Evolutionary conservation across 345 rosid species (phyloP).

Genomic region (Camelina neglecta): DNA sequence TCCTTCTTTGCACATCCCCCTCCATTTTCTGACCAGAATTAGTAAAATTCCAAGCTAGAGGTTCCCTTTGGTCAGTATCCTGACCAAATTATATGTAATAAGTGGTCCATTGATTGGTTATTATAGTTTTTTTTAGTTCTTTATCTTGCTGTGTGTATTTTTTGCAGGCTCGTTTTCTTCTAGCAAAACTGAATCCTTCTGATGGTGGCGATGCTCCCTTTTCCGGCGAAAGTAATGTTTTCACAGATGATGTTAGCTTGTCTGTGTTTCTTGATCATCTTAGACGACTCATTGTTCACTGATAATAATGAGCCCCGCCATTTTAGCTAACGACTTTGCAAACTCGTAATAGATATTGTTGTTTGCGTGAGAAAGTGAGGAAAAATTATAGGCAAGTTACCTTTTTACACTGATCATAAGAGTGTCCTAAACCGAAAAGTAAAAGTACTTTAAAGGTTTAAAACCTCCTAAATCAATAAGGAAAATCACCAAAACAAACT

Average conservation of each 20-base stretch:
- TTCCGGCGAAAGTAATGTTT: conserved; percentile 66
- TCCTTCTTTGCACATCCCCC: neutral
- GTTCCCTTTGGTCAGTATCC: neutral
- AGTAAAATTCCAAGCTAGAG: conserved; percentile 1
- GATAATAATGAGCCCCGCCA: neutral
- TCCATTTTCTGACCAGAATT: neutral
- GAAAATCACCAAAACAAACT: neutral
- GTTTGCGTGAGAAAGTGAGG: neutral
- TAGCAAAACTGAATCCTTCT: conserved; percentile 91
- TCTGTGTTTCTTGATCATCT: conserved; percentile 96
- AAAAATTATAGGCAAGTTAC: neutral
- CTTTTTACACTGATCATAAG: neutral
- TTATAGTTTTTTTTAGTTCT: conserved; percentile 7
- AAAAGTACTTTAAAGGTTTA: neutral
- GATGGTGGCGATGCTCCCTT: conserved; percentile 54
- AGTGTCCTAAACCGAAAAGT: neutral
- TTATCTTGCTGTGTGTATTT: conserved; percentile 12
- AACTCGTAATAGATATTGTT: neutral
- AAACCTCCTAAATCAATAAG: neutral
- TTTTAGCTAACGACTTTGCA: neutral
- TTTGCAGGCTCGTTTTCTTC: conserved; percentile 91
- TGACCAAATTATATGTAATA: neutral
- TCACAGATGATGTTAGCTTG: conserved; percentile 94
- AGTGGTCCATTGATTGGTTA: neutral
- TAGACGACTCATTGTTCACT: conserved; percentile 76